Evolutionary conservation across 805 yeast species (phyloP).

Genomic region (Teunomyces gatunensis): DNA sequence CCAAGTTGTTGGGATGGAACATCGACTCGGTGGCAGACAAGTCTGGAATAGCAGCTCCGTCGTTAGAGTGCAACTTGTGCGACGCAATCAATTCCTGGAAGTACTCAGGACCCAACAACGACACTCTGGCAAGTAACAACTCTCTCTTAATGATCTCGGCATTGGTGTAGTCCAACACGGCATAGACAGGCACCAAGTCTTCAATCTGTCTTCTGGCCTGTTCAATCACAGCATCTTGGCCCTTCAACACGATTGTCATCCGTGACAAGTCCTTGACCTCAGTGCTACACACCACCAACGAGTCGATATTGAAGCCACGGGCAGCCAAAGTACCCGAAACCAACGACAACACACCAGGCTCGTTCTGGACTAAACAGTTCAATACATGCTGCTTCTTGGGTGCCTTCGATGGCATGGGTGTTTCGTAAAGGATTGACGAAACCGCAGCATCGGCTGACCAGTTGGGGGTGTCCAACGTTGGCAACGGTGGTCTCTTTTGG

Average conservation of each 20-base stretch:
- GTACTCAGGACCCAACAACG: conserved; percentile 96
- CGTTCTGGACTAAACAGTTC: conserved; percentile 96
- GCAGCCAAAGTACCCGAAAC: conserved; percentile 96
- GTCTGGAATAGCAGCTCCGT: conserved; percentile 41
- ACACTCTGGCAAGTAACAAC: conserved; percentile 84
- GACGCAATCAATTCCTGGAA: conserved; percentile 91
- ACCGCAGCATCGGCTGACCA: conserved; percentile 98
- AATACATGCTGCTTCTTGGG: conserved; percentile 83
- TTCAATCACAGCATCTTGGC: conserved; percentile 94
- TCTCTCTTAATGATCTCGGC: conserved; percentile 91
- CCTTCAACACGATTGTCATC: conserved; percentile 93
- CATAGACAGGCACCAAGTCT: conserved; percentile 97
- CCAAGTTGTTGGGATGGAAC: conserved; percentile 86
- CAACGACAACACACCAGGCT: conserved; percentile 94
- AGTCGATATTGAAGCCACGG: conserved; percentile 97
- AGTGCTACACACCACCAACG: conserved; percentile 93
- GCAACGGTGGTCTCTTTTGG: conserved; percentile 83
- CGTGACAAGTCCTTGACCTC: conserved; percentile 93
- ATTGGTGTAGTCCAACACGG: conserved; percentile 90
- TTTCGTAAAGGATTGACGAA: conserved; percentile 90
- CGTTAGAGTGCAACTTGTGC: conserved; percentile 54
- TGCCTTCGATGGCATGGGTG: conserved; percentile 61
- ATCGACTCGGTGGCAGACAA: conserved; percentile 44
- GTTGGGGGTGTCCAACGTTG: conserved; percentile 87
- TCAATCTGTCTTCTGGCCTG: conserved; percentile 98